Base-by-base conservation (phyloP, 2,329 filamentous ascomycete species). In the Dendrostoma leiphaemia region DNA sequence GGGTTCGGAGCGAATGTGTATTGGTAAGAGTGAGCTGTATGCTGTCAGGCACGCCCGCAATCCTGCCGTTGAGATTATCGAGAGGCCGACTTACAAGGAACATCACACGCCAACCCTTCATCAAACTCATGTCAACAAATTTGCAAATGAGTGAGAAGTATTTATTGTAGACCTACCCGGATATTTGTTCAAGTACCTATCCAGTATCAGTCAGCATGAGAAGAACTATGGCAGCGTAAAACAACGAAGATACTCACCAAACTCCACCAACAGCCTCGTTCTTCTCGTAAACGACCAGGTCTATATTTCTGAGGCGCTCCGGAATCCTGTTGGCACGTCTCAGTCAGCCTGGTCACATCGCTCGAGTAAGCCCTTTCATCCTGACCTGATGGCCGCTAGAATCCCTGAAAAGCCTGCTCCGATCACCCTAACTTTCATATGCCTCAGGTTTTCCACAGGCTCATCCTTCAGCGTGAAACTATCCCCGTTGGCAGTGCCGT, bases 1-100 rank as follows among this genome's bases (percentile, higher is more conserved):
- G 79, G 75, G 51, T 83, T 83, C 0, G 80, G 79, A 24, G 78
- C 76, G 64, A 79, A 82, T 0, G 78, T 72, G 61, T 80, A 82
- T 57, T 80, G 79, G 61, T 83, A 83, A 7, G 78, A 80, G 58
- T 82, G 79, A 6, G 76, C 71, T 66, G 60, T 59, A 38, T 59
- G 13, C 19, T 19, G 19, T 50, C 21, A 35, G 41, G 8, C 9
- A 24, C 19, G 8, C 12, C 12, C 26, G 19, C 29, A 26, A 17
- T n/a, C 29, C 12, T n/a, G 15, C 12, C 4, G 2, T 10, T 13
- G 6, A 32, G 9, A 21, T 13, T 12, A 9, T n/a, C 31, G 12
- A 5, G 24, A 34, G 3, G 12, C n/a, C 10, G 15, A 61, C 68
- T 60, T 62, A 70, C 68, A 69, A 4, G 69, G 69, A 38, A 72